phyloP scores from a whole-genome alignment of 2,329 filamentous ascomycete species.

The Helotiales sp. region DNA sequence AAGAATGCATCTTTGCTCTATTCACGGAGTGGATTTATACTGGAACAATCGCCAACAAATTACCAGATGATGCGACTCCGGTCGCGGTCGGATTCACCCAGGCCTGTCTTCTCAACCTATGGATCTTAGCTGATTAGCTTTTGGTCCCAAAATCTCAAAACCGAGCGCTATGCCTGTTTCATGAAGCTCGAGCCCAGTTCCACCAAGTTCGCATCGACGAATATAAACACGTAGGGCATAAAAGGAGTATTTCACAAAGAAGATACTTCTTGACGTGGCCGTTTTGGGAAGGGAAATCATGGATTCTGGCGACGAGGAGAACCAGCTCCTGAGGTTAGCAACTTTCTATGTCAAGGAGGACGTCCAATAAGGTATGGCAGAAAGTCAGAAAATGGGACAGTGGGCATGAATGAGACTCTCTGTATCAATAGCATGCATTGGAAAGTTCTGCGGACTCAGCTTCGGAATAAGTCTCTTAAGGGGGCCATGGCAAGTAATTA shows the following conservation, averaged over 20 bases:
- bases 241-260: not conserved
- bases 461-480: not conserved
- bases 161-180: not conserved
- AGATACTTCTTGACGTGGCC: not conserved
- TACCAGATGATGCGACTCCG: not conserved
- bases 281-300: not conserved
- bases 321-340: not conserved
- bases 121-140: not conserved
- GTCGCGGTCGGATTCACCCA: not conserved
- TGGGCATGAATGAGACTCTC: too few relatives aligned
- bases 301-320: not conserved
- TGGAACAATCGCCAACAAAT: not conserved
- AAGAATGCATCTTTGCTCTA: not conserved
- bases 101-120: not conserved
- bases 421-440: not conserved
- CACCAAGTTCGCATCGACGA: not conserved
- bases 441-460: not conserved
- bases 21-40: conserved; percentile 9
- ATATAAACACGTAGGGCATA: not conserved
- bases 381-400: not conserved
- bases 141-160: not conserved
- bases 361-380: not conserved
- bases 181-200: not conserved
- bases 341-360: not conserved
- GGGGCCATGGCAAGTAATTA: not conserved